Base-by-base conservation (phyloP, 169 alveolate species). In the Babesia sp. region DNA sequence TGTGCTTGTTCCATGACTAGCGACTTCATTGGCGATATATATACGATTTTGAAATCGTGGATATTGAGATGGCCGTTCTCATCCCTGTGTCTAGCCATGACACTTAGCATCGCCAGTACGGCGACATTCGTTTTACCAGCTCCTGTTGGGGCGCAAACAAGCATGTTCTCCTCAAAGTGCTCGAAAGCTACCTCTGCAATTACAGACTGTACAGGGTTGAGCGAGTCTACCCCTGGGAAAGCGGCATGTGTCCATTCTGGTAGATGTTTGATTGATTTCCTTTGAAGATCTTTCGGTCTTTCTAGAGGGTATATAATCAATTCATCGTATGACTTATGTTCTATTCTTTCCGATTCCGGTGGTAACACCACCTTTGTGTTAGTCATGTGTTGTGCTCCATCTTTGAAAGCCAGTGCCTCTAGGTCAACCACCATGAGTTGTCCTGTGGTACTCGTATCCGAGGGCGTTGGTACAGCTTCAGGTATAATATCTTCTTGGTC, bases 101-200 rank as follows among this genome's bases (percentile, higher is more conserved):
- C 97, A 72, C 97, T 93, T 57, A 99, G 86, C 42, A 98, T 97
- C 53, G 99, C 91, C 61, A 99, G 90, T 81, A 99, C 83, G 56
- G 99, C 99, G 56, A 98, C 97, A 86, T 98, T 99, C 8, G 99
- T 99, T 91, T 99, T 99, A 22, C 99, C 99, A 8, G 99, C 98
- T 11, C 99, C 99, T 2, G 99, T 98, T 11, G 99, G 99, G 24
- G 99, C 99, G 75, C 99, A 97, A 8, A 98, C 93, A 44, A 98
- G 85, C 93, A 98, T 59, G 87, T 98, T 98, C 73, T 97, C 99
- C 70, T 95, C 94, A 51, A 92, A 93, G 29, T 86, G 87, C 56
- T 91, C 84, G 71, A 96, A 95, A 2, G 99, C 99, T 16, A 91
- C 86, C 9, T 95, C 92, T 71, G 81, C 95, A 14, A 98, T 98